Conservation (phyloP, 1,284 basidiomycete genomes). For the Meira nashicola region DNA sequence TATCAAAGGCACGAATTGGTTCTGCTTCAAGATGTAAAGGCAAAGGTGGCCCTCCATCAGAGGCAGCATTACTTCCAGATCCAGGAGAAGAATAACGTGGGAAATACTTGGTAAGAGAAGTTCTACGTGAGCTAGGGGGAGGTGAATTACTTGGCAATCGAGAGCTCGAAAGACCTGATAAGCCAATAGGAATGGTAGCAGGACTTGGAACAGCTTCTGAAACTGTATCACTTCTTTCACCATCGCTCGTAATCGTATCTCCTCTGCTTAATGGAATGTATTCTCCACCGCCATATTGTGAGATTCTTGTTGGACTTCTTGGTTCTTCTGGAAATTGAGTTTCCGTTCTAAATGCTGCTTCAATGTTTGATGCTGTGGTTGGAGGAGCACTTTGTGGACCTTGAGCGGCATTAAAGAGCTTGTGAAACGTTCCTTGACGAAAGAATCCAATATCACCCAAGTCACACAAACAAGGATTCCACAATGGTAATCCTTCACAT, state of each 20-base stretch:
- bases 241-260: neutral
- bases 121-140: neutral
- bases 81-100: conserved; percentile 1
- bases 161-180: neutral
- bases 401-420: conserved; percentile 35
- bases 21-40: conserved; percentile 32
- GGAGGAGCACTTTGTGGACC: conserved; percentile 19
- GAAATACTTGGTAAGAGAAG: conserved; percentile 1
- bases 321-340: neutral
- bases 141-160: neutral
- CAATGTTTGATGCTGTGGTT: conserved; percentile 25
- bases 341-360: conserved; percentile 16
- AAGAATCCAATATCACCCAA: conserved; percentile 36
- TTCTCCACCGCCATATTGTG: neutral
- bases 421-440: conserved; percentile 35
- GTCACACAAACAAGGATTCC: conserved; percentile 33
- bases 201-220: neutral
- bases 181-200: neutral
- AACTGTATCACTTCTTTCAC: neutral
- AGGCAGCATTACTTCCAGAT: neutral
- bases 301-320: neutral
- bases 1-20: conserved; percentile 27
- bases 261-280: no score
- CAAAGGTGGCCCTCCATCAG: conserved; percentile 25
- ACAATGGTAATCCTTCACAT: conserved; percentile 35